A percentile compares a stretch with the other conserved stretches of the same genome.
Evolutionary conservation across 768 basidiomycete species (phyloP).

Genomic region (Trametes villosa): DNA sequence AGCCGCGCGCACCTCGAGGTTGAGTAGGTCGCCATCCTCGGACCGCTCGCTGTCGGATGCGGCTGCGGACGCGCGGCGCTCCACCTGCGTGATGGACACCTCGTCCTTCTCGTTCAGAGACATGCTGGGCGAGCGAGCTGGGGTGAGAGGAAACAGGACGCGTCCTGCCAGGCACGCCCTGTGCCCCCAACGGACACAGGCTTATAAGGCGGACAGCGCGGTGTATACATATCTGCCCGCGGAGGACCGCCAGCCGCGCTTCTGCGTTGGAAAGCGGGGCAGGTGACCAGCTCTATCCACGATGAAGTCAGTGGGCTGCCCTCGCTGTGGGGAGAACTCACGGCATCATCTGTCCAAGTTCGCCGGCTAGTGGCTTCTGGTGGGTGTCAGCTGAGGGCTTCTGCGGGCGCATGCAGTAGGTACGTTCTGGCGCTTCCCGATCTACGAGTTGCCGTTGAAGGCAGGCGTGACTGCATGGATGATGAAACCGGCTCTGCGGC

Average conservation of each 20-base stretch:
- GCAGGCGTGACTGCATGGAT: neutral
- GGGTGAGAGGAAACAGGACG: neutral
- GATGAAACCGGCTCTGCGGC: no score
- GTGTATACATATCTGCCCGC: conserved; percentile 11
- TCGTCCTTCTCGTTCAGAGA: conserved; percentile 19
- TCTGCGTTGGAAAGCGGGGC: conserved; percentile 4
- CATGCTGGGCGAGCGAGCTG: neutral
- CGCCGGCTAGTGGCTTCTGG: neutral
- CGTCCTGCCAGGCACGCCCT: neutral
- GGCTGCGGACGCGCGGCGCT: conserved; percentile 4
- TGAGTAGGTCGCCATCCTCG: conserved; percentile 29
- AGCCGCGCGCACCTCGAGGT: conserved; percentile 24
- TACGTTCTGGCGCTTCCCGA: neutral
- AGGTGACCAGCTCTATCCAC: conserved; percentile 17
- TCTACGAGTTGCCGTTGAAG: neutral
- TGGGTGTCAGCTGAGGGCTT: neutral
- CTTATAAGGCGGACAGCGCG: conserved; percentile 1
- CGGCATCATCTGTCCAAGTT: conserved; percentile 3
- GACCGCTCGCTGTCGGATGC: neutral
- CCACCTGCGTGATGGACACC: conserved; percentile 8
- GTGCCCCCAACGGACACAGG: neutral
- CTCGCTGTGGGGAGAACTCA: conserved; percentile 3
- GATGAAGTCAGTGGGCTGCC: conserved; percentile 3
- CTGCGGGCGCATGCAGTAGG: neutral
- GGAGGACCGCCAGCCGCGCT: neutral